Conservation (phyloP, 2,329 filamentous ascomycete species). For the Raffaelea albimanens region DNA sequence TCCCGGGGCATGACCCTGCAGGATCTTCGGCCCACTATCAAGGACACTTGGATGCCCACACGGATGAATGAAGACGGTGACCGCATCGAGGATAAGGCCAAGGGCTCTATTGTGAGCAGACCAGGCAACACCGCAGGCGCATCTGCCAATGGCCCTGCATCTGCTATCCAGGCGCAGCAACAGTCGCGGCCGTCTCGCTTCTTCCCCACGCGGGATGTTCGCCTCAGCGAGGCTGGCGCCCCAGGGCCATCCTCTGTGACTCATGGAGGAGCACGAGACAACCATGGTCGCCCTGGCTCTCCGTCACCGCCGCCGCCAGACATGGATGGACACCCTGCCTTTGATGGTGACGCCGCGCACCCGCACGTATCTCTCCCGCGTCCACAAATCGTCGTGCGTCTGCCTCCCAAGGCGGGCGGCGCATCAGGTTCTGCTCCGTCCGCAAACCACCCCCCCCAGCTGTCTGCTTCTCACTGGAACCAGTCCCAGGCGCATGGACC, state of each 20-base stretch:
- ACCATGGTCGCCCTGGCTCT: constrained; percentile 34
- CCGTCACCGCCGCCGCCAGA: constrained; percentile 66
- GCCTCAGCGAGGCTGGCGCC: constrained; percentile 26
- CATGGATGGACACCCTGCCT: constrained; percentile 61
- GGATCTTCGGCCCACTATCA: constrained; percentile 38
- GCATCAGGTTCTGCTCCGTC: neutral
- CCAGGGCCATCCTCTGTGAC: neutral
- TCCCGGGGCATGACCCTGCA: constrained; percentile 34
- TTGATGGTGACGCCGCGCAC: constrained; percentile 53
- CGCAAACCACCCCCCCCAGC: constrained; percentile 1
- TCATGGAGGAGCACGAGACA: constrained; percentile 1
- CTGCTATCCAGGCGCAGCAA: constrained; percentile 16
- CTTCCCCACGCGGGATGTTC: constrained; percentile 47
- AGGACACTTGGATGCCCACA: constrained; percentile 43
- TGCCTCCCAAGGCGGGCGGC: constrained; percentile 51
- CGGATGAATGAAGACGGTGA: constrained; percentile 25
- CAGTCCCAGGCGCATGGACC: constrained; percentile 5
- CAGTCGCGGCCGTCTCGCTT: constrained; percentile 48
- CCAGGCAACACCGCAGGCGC: constrained; percentile 4
- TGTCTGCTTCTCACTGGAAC: neutral
- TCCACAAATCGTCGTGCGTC: constrained; percentile 66
- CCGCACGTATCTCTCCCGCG: constrained; percentile 63
- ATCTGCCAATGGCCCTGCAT: constrained; percentile 14
- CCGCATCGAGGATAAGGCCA: constrained; percentile 21
- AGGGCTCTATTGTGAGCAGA: constrained; percentile 18